phyloP scores from a whole-genome alignment of 2,329 filamentous ascomycete genomes.

The Teratosphaeria viscida region DNA sequence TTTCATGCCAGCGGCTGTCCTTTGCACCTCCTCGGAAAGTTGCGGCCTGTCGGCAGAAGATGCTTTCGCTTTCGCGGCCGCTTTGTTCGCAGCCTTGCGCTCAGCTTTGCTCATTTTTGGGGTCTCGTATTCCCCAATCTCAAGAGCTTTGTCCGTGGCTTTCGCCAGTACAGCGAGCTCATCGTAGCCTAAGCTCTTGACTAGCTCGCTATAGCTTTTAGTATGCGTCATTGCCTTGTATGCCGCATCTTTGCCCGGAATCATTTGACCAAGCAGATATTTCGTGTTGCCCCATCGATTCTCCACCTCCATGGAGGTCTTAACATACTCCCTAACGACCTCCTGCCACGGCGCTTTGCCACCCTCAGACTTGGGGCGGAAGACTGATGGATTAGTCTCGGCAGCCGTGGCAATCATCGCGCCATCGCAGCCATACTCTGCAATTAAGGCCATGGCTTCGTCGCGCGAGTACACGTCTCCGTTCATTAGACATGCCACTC shows the following conservation, averaged over 20 bases:
- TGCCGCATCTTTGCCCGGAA: constrained; percentile 64
- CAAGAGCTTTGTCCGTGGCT: constrained; percentile 54
- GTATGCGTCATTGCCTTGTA: constrained; percentile 53
- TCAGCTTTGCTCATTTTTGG: constrained; percentile 39
- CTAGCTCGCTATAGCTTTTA: constrained; percentile 62
- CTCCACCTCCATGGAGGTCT: constrained; percentile 61
- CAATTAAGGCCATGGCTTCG: constrained; percentile 58
- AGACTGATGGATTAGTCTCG: constrained; percentile 84
- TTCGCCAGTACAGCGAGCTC: constrained; percentile 54
- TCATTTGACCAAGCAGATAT: constrained; percentile 72
- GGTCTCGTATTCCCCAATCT: constrained; percentile 38
- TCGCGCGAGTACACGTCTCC: constrained; percentile 74
- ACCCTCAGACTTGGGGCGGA: constrained; percentile 58
- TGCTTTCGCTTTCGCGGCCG: constrained; percentile 13
- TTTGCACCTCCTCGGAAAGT: constrained; percentile 1
- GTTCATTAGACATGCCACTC: constrained; percentile 91
- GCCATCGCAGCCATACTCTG: constrained; percentile 77
- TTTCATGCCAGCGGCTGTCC: constrained; percentile 16
- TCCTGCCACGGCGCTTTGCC: constrained; percentile 65
- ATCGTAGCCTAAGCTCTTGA: constrained; percentile 51
- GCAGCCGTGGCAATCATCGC: constrained; percentile 96
- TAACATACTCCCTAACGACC: constrained; percentile 66
- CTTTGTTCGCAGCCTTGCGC: constrained; percentile 33
- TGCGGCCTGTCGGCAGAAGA: constrained; percentile 9
- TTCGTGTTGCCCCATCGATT: constrained; percentile 93